Evolutionary conservation across 441 rosid genomes (phyloP), one percentile per base, ranked within the genome.

Genomic region (Daphne laureola): DNA sequence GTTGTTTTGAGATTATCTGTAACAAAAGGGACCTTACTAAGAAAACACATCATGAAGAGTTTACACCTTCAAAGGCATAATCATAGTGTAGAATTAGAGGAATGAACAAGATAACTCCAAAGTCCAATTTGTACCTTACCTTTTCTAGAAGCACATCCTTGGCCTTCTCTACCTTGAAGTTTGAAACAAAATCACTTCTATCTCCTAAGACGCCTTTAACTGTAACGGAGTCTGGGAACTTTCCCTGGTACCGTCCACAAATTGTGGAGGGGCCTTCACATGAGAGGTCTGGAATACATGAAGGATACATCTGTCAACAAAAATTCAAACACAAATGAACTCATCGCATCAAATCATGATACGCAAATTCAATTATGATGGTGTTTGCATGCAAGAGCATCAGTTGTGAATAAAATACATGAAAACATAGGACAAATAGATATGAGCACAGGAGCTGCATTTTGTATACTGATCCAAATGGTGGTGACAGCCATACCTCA

Each of bases 181-280:
- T 96, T 55, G 73, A 15, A 23, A 65, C 59, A 63, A 70, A 69
- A 61, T 62, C 72, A 67, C 76, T 86, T 63, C 71, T 62, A 80
- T 86, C 90, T 71, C 90, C 90, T 12, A 67, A 57, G 58, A 78
- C 55, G 57, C 99, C 96, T 66, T 45, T 75, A 55, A 76, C 87
- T 70, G 66, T 77, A 54, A 84, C 61, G 53, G 31, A 59, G 56
- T 72, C 83, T 0, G 98, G 98, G 54, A 90, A 84, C 47, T 67
- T 73, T 60, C 96, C 98, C 8, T 55, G 58, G 64, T 76, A 88
- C 69, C 96, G 81, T 59, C 98, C 98, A 51, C 71, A 79, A 35
- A 90, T 40, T 49, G 67, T 77, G 74, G 81, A 68, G 35, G 84
- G 84, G 49, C 75, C 69, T 55, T 75, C 77, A 27, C 79, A 74